These are phyloP conservation scores for Lomentospora prolificans DNA, from an alignment of 2,329 filamentous ascomycete genomes.

Conservation along the genomic window DNA sequence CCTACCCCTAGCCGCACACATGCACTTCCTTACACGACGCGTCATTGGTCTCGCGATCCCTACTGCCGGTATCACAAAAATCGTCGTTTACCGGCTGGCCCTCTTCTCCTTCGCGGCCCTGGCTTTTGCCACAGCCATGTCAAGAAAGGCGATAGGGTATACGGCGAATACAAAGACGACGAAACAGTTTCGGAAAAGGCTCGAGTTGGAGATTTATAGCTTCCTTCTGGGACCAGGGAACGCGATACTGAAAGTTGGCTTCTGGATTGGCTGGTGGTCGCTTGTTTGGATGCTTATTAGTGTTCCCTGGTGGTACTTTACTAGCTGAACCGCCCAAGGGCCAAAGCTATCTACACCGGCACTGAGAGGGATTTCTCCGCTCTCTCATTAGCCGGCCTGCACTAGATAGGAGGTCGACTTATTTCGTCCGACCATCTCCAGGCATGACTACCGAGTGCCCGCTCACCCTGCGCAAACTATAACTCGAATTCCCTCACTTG, in stretches of 20 bases:
- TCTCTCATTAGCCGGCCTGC: no score
- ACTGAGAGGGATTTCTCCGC: no score
- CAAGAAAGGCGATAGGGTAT: neutral
- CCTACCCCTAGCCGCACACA: neutral
- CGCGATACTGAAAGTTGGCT: conserved; percentile 1
- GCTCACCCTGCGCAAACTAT: no score
- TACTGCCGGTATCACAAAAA: neutral
- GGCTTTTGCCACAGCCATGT: neutral
- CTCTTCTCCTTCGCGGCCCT: neutral
- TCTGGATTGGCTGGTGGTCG: conserved; percentile 4
- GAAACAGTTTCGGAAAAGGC: neutral
- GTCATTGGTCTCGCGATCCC: neutral
- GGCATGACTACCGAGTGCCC: no score
- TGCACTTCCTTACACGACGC: neutral
- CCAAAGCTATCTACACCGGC: no score
- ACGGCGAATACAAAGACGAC: neutral
- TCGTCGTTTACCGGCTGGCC: neutral
- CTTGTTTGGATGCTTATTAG: conserved; percentile 1
- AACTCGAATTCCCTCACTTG: no score
- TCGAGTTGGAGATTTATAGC: conserved; percentile 5
- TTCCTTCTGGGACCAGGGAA: conserved; percentile 2
- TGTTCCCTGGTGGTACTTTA: conserved; percentile 2
- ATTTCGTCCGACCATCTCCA: no score
- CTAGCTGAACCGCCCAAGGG: no score
- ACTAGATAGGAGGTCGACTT: no score